Evolutionary conservation across 768 basidiomycete species (phyloP), one percentile per base, ranked within the genome.

Genomic region (Psilocybe sp.): DNA sequence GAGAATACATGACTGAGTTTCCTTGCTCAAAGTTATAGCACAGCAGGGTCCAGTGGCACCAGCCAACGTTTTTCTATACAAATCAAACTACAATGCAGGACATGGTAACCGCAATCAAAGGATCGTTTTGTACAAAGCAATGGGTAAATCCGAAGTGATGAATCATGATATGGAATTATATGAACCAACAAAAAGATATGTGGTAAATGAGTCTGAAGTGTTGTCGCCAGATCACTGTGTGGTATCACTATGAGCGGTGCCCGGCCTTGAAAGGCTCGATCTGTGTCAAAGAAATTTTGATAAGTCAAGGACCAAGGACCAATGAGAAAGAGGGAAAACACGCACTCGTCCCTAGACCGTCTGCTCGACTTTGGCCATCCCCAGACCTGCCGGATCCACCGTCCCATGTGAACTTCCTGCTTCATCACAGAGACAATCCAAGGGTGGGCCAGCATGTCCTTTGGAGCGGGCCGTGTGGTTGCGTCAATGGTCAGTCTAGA

Each of bases 351-450:
- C 56, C 69, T 70, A 55, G 74, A 68, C 66, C 64, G 69, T 47
- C 73, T 72, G 52, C 60, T 64, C 15, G 77, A 60, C 66, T 75
- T 77, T 46, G 77, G 76, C 89, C 89, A 92, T 50, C 79, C 82
- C 88, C 89, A 92, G 37, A 93, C 86, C 62, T 88, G 78, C 54
- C 84, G 77, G 50, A 93, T 85, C 92, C 92, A 96, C 61, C 81
- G 82, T 6, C 84, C 87, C 90, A 96, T 95, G 52, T 89, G 84
- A 35, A 90, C 85, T 57, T 92, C 89, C 64, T 85, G 80, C 64
- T 82, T 83, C 81, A 92, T 90, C 46, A 80, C 76, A 49, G 75
- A 73, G 46, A 77, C 68, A 52, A 97, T 84, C 90, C 92, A 97
- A 8, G 85, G 85, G 65, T 97, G 94, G 38, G 71, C 67, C 45